These are phyloP conservation scores for Eleusine coracana DNA, from an alignment of 176 grass and related monocot species.

Conservation along the genomic window DNA sequence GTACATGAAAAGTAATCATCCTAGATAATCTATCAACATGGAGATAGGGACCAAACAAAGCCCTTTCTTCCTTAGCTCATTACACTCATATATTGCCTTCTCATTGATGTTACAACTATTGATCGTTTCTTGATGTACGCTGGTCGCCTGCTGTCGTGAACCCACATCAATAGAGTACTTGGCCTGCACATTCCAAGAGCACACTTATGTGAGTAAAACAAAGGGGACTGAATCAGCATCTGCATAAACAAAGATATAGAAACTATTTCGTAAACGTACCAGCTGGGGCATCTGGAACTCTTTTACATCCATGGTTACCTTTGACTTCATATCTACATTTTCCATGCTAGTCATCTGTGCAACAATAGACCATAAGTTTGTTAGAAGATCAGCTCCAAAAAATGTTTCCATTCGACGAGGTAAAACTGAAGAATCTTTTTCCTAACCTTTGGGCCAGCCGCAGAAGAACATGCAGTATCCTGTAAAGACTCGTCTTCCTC, in stretches of 20 bases:
- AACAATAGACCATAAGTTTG: not conserved
- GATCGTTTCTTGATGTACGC: constrained; percentile 34
- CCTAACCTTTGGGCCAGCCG: constrained; percentile 51
- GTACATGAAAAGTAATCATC: constrained; percentile 48
- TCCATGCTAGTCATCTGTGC: constrained; percentile 42
- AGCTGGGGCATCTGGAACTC: constrained; percentile 32
- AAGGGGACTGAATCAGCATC: not conserved
- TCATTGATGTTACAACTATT: constrained; percentile 28
- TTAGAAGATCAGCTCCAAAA: constrained; percentile 16
- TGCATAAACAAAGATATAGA: not conserved
- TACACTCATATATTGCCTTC: constrained; percentile 40
- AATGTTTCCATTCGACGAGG: not conserved
- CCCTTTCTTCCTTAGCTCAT: constrained; percentile 72
- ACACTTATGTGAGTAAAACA: constrained; percentile 29
- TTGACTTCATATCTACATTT: constrained; percentile 32
- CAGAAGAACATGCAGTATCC: constrained; percentile 70
- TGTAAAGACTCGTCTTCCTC: constrained; percentile 51
- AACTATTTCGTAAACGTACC: constrained; percentile 5
- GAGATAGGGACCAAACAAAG: constrained; percentile 86
- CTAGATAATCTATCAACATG: constrained; percentile 71
- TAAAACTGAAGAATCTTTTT: not conserved
- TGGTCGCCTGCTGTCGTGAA: constrained; percentile 27
- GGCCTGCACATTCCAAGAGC: constrained; percentile 49
- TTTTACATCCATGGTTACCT: constrained; percentile 40
- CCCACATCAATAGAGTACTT: constrained; percentile 36